Conservation (phyloP, 768 basidiomycete genomes). For the Termitomyces sp. region DNA sequence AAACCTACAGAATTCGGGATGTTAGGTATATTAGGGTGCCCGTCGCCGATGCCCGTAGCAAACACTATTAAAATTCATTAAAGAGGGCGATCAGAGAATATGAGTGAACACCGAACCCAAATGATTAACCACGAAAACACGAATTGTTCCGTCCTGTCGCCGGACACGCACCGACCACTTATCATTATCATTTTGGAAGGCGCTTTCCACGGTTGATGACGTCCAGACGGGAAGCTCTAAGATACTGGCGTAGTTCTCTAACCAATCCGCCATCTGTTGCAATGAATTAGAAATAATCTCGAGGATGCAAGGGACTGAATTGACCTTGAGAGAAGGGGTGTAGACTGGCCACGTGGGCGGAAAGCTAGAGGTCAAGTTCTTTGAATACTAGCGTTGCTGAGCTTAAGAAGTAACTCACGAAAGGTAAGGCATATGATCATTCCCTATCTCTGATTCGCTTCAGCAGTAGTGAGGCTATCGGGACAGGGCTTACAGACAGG, state of each 20-base stretch:
- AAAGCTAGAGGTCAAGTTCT: neutral
- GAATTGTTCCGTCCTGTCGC: neutral
- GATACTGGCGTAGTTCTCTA: neutral
- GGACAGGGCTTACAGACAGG: neutral
- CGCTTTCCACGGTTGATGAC: neutral
- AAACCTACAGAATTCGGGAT: neutral
- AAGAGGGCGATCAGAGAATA: neutral
- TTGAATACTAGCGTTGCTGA: neutral
- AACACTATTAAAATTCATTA: neutral
- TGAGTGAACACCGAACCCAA: neutral
- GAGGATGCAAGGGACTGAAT: neutral
- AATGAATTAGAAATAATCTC: neutral
- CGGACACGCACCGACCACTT: neutral
- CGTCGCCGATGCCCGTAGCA: neutral
- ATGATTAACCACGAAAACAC: neutral
- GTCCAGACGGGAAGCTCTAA: neutral
- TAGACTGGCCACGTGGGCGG: neutral
- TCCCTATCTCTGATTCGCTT: neutral
- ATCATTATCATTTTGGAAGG: neutral
- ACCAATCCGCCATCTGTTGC: neutral
- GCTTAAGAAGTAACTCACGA: neutral
- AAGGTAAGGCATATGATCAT: neutral
- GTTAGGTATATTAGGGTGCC: neutral
- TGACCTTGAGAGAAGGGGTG: neutral
- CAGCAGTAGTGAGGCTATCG: neutral